Percentiles rank a stretch among this genome's conserved stretches.
These are phyloP conservation scores for Kodamaea nitidulidarum DNA, from an alignment of 805 yeast species.

Conservation along the genomic window DNA sequence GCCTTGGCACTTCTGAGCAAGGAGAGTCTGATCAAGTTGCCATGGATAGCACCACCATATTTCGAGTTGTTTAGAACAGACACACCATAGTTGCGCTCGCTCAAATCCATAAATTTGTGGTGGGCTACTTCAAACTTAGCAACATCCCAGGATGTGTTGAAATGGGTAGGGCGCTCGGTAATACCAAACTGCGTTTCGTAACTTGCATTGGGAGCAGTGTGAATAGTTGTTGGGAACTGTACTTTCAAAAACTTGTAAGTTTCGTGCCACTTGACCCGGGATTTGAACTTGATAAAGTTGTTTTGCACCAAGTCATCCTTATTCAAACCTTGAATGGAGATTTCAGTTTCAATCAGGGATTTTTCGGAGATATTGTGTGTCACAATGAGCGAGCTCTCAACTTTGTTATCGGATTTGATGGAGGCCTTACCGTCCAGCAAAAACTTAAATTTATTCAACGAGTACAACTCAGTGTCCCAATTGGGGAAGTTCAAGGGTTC, in stretches of 20 bases:
- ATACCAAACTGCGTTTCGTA: conserved; percentile 94
- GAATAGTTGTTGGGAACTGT: conserved; percentile 87
- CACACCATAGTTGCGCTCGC: conserved; percentile 85
- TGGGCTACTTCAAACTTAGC: conserved; percentile 96
- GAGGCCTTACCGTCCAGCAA: conserved; percentile 36
- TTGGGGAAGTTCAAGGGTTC: conserved; percentile 91
- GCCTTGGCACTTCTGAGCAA: conserved; percentile 87
- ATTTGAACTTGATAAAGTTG: conserved; percentile 35
- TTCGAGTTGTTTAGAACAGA: conserved; percentile 78
- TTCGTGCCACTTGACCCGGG: conserved; percentile 79
- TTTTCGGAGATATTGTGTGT: conserved; percentile 53
- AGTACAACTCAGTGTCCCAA: conserved; percentile 94
- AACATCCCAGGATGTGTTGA: conserved; percentile 91
- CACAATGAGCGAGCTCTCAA: conserved; percentile 61
- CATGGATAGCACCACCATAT: conserved; percentile 91
- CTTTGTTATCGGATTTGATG: conserved; percentile 47
- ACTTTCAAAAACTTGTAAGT: conserved; percentile 85
- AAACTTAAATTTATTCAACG: conserved; percentile 66
- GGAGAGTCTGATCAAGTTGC: conserved; percentile 85
- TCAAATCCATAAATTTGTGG: conserved; percentile 89
- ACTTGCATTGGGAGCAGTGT: conserved; percentile 63
- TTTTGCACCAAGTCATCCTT: conserved; percentile 41
- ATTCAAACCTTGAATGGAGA: conserved; percentile 62
- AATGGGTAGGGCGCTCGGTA: conserved; percentile 90
- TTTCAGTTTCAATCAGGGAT: conserved; percentile 61